phyloP scores from a whole-genome alignment of 192 early-diverging fungal genomes.

The Coemansia sp. region DNA sequence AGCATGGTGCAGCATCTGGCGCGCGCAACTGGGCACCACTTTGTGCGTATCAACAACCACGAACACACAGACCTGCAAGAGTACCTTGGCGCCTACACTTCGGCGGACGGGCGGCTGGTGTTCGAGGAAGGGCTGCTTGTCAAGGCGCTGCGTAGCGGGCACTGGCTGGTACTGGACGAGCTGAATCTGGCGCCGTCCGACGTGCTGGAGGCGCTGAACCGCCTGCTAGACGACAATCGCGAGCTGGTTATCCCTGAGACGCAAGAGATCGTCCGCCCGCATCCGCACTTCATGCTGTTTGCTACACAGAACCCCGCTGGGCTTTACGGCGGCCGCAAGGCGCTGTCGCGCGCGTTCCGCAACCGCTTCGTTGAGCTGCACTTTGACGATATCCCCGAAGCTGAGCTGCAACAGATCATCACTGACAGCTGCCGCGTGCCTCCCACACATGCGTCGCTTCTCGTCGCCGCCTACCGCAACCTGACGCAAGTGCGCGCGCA shows the following conservation, averaged over 20 bases:
- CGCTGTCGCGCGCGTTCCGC: constrained; percentile 92
- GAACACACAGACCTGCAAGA: constrained; percentile 99
- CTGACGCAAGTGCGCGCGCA: constrained; percentile 73
- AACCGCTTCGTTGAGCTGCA: constrained; percentile 97
- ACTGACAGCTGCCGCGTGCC: constrained; percentile 80
- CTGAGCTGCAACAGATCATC: constrained; percentile 89
- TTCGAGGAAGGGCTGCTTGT: constrained; percentile 97
- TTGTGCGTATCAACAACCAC: constrained; percentile 99
- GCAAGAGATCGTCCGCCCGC: constrained; percentile 88
- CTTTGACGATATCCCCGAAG: constrained; percentile 94
- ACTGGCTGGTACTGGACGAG: constrained; percentile 99
- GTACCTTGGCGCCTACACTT: constrained; percentile 92
- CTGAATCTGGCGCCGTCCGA: constrained; percentile 98
- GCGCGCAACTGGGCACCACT: constrained; percentile 82
- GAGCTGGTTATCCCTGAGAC: constrained; percentile 97
- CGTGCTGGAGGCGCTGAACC: constrained; percentile 96
- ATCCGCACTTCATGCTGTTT: constrained; percentile 96
- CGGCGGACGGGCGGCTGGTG: constrained; percentile 80
- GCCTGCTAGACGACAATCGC: constrained; percentile 95
- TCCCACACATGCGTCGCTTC: constrained; percentile 78
- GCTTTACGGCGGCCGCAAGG: constrained; percentile 94
- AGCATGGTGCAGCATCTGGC: constrained; percentile 98
- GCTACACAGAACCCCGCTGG: constrained; percentile 99
- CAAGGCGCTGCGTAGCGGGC: constrained; percentile 87
- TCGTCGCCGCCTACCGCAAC: constrained; percentile 83